phyloP scores from a whole-genome alignment of 1,284 basidiomycete species.

The Dichomitus squalens region DNA sequence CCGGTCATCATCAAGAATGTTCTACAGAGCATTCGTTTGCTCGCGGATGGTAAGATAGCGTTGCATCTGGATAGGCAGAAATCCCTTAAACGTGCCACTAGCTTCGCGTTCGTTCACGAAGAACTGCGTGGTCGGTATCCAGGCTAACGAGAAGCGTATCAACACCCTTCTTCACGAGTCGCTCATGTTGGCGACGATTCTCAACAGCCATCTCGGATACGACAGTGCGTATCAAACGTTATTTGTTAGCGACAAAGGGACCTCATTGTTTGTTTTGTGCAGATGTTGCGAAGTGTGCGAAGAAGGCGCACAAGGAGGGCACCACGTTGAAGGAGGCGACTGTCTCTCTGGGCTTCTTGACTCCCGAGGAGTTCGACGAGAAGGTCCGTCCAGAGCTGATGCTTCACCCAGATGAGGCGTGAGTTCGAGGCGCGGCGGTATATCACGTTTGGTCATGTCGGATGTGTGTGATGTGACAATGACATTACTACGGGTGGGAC shows the following conservation, averaged over 20 bases:
- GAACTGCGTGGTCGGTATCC: constrained; percentile 95
- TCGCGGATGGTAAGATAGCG: constrained; percentile 78
- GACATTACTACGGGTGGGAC: constrained; percentile 10
- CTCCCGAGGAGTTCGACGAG: constrained; percentile 91
- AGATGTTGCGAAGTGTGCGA: constrained; percentile 98
- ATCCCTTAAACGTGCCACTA: constrained; percentile 30
- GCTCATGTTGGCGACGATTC: constrained; percentile 94
- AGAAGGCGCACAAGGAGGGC: constrained; percentile 99
- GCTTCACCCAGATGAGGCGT: constrained; percentile 71
- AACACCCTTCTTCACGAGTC: constrained; percentile 90
- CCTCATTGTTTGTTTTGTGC: constrained; percentile 12
- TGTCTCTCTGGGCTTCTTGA: constrained; percentile 84
- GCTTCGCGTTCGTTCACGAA: constrained; percentile 91
- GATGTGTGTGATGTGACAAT: constrained; percentile 23
- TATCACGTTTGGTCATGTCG: constrained; percentile 16
- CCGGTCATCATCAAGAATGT: constrained; percentile 99
- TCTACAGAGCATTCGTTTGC: constrained; percentile 90
- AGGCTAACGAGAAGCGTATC: constrained; percentile 95
- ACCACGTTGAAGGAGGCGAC: constrained; percentile 96
- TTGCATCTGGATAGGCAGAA: not conserved
- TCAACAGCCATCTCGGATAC: constrained; percentile 93
- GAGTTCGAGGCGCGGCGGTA: constrained; percentile 7
- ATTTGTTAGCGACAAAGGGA: constrained; percentile 5
- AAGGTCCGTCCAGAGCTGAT: constrained; percentile 95
- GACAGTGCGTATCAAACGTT: constrained; percentile 72